Evolutionary conservation across 805 yeast genomes (phyloP), one percentile per base, ranked within the genome.

Genomic region (Sporopachydermia lactativora): DNA sequence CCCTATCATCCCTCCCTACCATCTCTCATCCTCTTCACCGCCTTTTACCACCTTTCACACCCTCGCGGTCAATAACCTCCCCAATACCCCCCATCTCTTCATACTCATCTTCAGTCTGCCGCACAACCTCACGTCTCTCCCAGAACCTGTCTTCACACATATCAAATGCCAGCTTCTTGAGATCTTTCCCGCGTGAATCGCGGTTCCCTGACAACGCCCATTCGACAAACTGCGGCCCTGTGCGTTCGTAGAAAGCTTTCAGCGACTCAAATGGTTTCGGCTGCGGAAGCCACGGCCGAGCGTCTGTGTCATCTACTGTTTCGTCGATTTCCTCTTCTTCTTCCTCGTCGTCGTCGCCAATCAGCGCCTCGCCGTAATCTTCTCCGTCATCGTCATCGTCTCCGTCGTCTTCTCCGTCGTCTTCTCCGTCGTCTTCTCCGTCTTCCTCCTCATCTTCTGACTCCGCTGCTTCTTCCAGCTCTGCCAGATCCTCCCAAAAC

Each of bases 261-360:
- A 89, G 65, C 2, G 74, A 62, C 62, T 89, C 97, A 52, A 89
- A 92, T 4, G 95, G 79, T 53, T 88, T 86, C 28, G 98, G 98
- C 57, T 88, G 96, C 38, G 97, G 96, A 42, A 89, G 68, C 95
- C 95, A 89, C 14, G 98, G 96, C 56, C 95, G 74, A 37, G 80
- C 81, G 59, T 89, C 98, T 14, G 95, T 94, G 49, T 79, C 72
- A 47, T 75, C 83, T 37, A 75, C 77, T 45, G 72, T 80, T 3
- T 67, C 75, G 19, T 66, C 79, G 37, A 66, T 78, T 2, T 56
- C 72, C 11, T 68, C 83, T 35, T 70, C 81, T 36, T 70, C 80
- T 35, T 75, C 86, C 36, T 75, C 83, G n/a, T 71, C 83, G 17
- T 72, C 83, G 5, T 62, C 77, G n/a, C 64, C 79, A 34, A 24